Evolutionary conservation across 2,329 filamentous ascomycete genomes (phyloP).

Genomic region (Aspergillus ochraceus): DNA sequence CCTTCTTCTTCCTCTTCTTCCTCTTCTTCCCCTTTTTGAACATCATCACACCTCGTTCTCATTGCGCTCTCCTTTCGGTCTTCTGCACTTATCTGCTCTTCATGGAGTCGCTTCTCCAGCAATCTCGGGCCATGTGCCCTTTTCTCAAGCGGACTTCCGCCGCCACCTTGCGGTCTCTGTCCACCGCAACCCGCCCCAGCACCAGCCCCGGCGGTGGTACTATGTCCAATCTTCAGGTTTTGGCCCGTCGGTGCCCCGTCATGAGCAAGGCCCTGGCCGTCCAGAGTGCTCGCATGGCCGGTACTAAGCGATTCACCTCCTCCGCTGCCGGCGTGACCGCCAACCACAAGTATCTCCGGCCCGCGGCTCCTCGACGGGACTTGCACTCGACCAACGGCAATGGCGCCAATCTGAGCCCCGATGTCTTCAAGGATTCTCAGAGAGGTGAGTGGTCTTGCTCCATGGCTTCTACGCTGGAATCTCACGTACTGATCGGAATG

Average conservation of each 20-base stretch:
- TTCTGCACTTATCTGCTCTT: slow-evolving; percentile 3
- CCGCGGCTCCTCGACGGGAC: slow-evolving; percentile 66
- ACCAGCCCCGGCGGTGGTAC: slow-evolving; percentile 77
- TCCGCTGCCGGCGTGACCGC: slow-evolving; percentile 30
- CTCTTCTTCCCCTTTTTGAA: slow-evolving; percentile 1
- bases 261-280: slow-evolving; percentile 98
- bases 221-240: slow-evolving; percentile 94
- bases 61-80: neutral
- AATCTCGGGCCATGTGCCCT: slow-evolving; percentile 95
- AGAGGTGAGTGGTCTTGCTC: slow-evolving; percentile 22
- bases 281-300: slow-evolving; percentile 56
- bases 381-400: slow-evolving; percentile 79
- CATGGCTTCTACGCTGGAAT: neutral
- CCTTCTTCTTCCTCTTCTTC: neutral
- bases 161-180: slow-evolving; percentile 85
- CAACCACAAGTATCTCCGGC: slow-evolving; percentile 47
- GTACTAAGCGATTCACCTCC: slow-evolving; percentile 41
- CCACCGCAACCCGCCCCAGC: slow-evolving; percentile 63
- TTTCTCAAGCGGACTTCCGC: slow-evolving; percentile 95
- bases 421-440: slow-evolving; percentile 50
- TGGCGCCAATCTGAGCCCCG: slow-evolving; percentile 73
- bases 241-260: slow-evolving; percentile 92
- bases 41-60: neutral
- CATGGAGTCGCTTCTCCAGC: slow-evolving; percentile 94
- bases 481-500: neutral